These are phyloP conservation scores for Micractinium conductrix DNA, from an alignment of 139 green algal genomes.

Conservation along the genomic window DNA sequence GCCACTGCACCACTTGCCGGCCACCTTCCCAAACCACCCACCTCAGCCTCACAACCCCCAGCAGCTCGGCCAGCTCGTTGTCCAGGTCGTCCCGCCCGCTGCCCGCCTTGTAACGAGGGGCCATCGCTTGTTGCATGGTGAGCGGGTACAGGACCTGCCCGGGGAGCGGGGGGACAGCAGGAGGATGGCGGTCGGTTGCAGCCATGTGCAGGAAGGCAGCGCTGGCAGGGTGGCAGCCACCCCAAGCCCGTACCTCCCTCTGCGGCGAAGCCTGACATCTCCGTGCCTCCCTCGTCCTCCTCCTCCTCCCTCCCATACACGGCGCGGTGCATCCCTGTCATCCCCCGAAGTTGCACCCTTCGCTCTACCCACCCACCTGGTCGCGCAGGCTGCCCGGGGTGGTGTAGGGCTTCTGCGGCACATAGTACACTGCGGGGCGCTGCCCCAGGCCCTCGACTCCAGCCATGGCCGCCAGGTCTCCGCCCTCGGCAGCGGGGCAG, in stretches of 20 bases:
- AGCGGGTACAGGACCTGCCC: conserved; percentile 62
- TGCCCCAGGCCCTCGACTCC: conserved; percentile 9
- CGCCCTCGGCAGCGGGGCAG: conserved; percentile 19
- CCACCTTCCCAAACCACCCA: background rate
- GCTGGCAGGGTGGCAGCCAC: background rate
- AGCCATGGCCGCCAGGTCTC: conserved; percentile 2
- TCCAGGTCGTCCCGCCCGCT: conserved; percentile 49
- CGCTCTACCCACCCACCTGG: conserved; percentile 44
- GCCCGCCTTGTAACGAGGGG: background rate
- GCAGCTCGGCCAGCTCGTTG: conserved; percentile 52
- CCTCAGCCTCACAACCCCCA: conserved; percentile 61
- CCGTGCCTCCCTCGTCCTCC: too few species aligned
- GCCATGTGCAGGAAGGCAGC: background rate
- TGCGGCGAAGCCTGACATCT: too few species aligned
- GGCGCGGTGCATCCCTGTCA: too few species aligned
- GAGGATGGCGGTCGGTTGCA: background rate
- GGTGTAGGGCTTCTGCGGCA: conserved; percentile 75
- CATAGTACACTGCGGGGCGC: conserved; percentile 60
- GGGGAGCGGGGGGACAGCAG: background rate
- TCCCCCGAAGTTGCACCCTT: too few species aligned
- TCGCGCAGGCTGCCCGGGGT: conserved; percentile 67
- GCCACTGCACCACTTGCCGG: too few species aligned
- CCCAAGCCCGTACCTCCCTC: too few species aligned
- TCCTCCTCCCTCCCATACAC: too few species aligned
- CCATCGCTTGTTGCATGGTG: conserved; percentile 19